Percentiles rank a stretch among this genome's conserved stretches.
Conservation (phyloP, 345 rosid species). For the Adansonia digitata region DNA sequence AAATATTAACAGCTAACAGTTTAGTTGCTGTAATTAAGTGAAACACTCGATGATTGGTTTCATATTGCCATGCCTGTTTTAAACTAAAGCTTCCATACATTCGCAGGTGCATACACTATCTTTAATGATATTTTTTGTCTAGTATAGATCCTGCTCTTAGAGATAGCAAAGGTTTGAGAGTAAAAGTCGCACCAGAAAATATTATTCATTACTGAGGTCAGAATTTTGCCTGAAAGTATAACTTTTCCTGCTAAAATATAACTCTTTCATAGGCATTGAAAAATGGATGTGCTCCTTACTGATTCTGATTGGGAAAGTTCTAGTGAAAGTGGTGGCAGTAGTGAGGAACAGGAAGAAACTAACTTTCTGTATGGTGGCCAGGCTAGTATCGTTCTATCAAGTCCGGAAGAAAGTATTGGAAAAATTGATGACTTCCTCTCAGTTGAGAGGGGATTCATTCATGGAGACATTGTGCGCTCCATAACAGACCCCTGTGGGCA, state of each 20-base stretch:
- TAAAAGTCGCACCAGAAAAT: not conserved
- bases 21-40: not conserved
- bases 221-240: constrained; percentile 3
- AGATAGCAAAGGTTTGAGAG: not conserved
- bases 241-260: constrained; percentile 14
- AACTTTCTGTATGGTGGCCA: constrained; percentile 50
- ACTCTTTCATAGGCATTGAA: constrained; percentile 27
- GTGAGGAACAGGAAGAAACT: constrained; percentile 65
- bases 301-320: constrained; percentile 89
- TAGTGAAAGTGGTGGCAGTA: constrained; percentile 76
- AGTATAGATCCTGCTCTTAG: not conserved
- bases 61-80: not conserved
- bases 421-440: constrained; percentile 90
- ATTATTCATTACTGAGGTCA: not conserved
- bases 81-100: not conserved
- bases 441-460: constrained; percentile 64
- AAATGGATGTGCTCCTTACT: constrained; percentile 52
- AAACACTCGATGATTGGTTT: not conserved
- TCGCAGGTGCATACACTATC: not conserved
- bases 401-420: constrained; percentile 74
- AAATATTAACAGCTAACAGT: not conserved
- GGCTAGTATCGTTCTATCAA: constrained; percentile 66
- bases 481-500: constrained; percentile 64
- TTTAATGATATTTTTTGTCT: not conserved
- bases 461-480: constrained; percentile 74